A percentile compares a stretch with the other conserved stretches of the same genome.
Conservation (phyloP, 345 rosid species). For the Conringia planisiliqua region DNA sequence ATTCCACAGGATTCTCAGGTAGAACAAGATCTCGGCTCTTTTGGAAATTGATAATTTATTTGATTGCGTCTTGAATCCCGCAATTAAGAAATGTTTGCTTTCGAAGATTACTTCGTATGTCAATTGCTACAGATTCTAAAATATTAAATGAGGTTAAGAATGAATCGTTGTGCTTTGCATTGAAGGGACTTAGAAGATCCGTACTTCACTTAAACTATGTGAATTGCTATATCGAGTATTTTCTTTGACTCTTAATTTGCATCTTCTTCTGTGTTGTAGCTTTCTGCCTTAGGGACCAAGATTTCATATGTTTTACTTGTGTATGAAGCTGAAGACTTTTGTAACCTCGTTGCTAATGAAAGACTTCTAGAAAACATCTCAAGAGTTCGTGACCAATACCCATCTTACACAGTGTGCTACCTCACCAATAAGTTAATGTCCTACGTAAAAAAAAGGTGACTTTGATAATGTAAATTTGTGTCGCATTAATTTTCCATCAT, state of each 20-base stretch:
- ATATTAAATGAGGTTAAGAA: background rate
- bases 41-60: background rate
- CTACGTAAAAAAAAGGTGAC: slow-evolving; percentile 71
- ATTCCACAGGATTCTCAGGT: slow-evolving; percentile 72
- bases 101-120: too few species aligned
- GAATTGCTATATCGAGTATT: background rate
- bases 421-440: slow-evolving; percentile 76
- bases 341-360: slow-evolving; percentile 60
- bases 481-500: background rate
- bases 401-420: slow-evolving; percentile 73
- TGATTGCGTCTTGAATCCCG: background rate
- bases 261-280: slow-evolving; percentile 41
- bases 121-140: background rate
- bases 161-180: background rate
- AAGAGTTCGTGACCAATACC: slow-evolving; percentile 52
- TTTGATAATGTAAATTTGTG: background rate
- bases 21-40: background rate
- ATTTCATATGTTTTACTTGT: slow-evolving; percentile 59
- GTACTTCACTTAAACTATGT: background rate
- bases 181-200: background rate
- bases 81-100: background rate
- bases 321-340: slow-evolving; percentile 78
- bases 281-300: slow-evolving; percentile 38
- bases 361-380: slow-evolving; percentile 54
- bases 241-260: background rate